phyloP scores from a whole-genome alignment of 139 green algal species.

The Coelastrella sp. region DNA sequence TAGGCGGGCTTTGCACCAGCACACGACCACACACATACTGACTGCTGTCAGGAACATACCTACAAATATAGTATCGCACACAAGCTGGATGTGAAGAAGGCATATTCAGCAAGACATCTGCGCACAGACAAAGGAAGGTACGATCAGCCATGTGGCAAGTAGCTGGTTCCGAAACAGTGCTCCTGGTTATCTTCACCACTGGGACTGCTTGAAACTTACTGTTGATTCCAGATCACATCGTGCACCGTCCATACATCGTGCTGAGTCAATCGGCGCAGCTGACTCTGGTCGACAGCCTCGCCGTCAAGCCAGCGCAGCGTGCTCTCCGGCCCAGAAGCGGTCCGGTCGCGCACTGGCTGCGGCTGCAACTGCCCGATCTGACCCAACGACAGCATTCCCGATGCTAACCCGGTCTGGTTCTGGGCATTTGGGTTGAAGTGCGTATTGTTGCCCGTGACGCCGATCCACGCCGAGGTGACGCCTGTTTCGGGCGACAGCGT shows the following conservation, averaged over 20 bases:
- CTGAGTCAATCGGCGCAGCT: constrained; percentile 8
- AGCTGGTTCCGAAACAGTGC: no score
- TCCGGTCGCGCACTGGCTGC: background rate
- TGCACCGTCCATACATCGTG: constrained; percentile 42
- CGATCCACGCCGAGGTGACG: constrained; percentile 27
- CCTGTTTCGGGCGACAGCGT: constrained; percentile 28
- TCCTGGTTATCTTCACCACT: no score
- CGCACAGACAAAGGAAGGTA: background rate
- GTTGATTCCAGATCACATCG: constrained; percentile 37
- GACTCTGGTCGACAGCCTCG: background rate
- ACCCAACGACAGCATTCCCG: background rate
- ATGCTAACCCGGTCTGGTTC: background rate
- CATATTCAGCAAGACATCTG: background rate
- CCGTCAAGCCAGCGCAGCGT: constrained; percentile 14
- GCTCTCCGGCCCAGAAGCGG: background rate
- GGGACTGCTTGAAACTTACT: background rate
- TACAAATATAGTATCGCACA: background rate
- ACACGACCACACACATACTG: constrained; percentile 29
- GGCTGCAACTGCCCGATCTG: background rate
- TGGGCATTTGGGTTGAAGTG: constrained; percentile 15
- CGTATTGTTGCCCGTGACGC: constrained; percentile 9
- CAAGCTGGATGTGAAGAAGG: no score
- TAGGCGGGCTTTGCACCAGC: constrained; percentile 23
- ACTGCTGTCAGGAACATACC: constrained; percentile 32
- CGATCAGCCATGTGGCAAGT: background rate